A percentile compares a stretch with the other conserved stretches of the same genome.
phyloP scores from a whole-genome alignment of 768 basidiomycete species.

The Kwoniella sp. region DNA sequence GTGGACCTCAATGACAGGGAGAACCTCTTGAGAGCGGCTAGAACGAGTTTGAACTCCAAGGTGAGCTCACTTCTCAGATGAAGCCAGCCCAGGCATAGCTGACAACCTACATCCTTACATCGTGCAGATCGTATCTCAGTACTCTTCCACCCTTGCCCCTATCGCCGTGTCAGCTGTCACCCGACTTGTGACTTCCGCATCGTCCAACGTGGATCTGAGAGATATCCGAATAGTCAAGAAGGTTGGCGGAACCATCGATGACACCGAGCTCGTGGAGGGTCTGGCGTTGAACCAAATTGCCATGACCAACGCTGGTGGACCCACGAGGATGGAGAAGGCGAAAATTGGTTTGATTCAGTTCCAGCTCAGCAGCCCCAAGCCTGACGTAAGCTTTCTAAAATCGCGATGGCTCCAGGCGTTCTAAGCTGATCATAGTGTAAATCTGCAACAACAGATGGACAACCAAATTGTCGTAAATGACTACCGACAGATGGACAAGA shows the following conservation, averaged over 20 bases:
- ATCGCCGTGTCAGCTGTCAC: constrained; percentile 97
- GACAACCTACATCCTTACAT: background rate
- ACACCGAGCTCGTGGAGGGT: constrained; percentile 94
- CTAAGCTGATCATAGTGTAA: constrained; percentile 23
- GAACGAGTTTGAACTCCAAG: constrained; percentile 95
- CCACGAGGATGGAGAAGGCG: constrained; percentile 93
- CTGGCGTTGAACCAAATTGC: constrained; percentile 97
- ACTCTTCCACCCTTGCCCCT: constrained; percentile 95
- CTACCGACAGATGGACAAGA: constrained; percentile 99
- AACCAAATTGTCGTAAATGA: constrained; percentile 99
- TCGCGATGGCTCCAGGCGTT: background rate
- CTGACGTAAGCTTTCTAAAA: constrained; percentile 68
- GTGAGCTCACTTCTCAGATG: constrained; percentile 70
- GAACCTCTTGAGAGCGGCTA: constrained; percentile 85
- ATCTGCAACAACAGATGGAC: constrained; percentile 82
- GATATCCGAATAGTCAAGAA: constrained; percentile 97
- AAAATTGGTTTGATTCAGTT: constrained; percentile 98
- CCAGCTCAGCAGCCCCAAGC: constrained; percentile 95
- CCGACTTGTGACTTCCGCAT: constrained; percentile 81
- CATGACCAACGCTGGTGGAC: constrained; percentile 84
- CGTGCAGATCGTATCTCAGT: constrained; percentile 95
- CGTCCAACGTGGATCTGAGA: constrained; percentile 92
- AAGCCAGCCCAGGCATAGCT: background rate
- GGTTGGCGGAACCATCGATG: constrained; percentile 98
- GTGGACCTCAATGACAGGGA: constrained; percentile 86